Evolutionary conservation across 371 early-diverging fungal species (phyloP).

Genomic region (Mortierella sp.): DNA sequence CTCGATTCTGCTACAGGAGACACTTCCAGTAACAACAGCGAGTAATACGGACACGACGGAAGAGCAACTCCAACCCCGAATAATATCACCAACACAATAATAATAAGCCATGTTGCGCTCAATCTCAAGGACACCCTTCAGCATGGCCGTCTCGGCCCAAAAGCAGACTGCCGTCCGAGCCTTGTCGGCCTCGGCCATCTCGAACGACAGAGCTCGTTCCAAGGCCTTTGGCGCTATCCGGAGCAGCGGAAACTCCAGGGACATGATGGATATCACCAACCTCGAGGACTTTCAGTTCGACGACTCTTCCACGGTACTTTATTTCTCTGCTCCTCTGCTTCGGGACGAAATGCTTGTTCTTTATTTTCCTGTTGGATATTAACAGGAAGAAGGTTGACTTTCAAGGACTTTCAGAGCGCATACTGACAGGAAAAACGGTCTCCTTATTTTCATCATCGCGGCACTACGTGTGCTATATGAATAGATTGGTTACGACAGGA

Average conservation of each 20-base stretch:
- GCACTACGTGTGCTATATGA: background rate
- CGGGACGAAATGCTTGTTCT: background rate
- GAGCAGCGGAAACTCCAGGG: slow-evolving; percentile 54
- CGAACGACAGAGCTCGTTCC: slow-evolving; percentile 48
- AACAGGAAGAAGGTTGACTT: background rate
- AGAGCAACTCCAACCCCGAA: slow-evolving; percentile 14
- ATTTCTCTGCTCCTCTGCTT: background rate
- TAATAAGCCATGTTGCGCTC: slow-evolving; percentile 38
- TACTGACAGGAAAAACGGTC: background rate
- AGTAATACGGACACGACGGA: background rate
- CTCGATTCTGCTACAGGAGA: background rate
- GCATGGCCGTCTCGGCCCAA: slow-evolving; percentile 17
- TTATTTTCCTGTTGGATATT: background rate
- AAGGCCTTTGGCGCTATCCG: slow-evolving; percentile 48
- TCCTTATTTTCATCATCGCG: background rate
- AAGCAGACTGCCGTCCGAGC: slow-evolving; percentile 40
- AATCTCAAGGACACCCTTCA: slow-evolving; percentile 41
- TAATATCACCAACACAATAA: background rate
- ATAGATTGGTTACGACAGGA: slow-evolving; percentile 65
- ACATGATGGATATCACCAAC: slow-evolving; percentile 65
- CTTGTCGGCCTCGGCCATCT: slow-evolving; percentile 39
- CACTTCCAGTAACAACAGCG: background rate
- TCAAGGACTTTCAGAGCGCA: background rate
- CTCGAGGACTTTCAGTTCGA: slow-evolving; percentile 72
- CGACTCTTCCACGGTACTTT: slow-evolving; percentile 67